These are phyloP conservation scores for Acrodontium crateriforme DNA, from an alignment of 2,329 filamentous ascomycete genomes.

Conservation along the genomic window DNA sequence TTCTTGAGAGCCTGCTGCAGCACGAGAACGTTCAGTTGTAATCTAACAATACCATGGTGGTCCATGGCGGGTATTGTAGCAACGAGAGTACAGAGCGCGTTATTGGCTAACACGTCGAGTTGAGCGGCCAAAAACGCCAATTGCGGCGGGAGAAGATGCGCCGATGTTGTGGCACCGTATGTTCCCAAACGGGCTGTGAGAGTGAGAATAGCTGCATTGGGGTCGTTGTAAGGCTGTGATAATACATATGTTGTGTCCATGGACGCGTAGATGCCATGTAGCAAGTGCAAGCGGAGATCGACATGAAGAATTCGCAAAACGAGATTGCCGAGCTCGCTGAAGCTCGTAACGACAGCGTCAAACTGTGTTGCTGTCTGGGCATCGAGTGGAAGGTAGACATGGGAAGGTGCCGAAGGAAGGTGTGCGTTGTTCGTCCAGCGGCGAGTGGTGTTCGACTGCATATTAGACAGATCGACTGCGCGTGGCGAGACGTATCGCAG, in stretches of 20 bases:
- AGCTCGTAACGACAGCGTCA: constrained; percentile 72
- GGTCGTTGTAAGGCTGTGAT: constrained; percentile 61
- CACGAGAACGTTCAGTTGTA: constrained; percentile 88
- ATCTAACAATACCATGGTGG: constrained; percentile 62
- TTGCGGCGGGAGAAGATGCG: constrained; percentile 58
- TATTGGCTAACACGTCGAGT: constrained; percentile 64
- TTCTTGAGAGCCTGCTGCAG: constrained; percentile 95
- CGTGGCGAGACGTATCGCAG: constrained; percentile 70
- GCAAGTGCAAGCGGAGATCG: constrained; percentile 72
- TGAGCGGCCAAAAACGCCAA: constrained; percentile 59
- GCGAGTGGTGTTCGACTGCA: constrained; percentile 41
- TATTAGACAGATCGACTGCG: constrained; percentile 49
- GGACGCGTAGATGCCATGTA: constrained; percentile 58
- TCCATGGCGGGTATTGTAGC: constrained; percentile 74
- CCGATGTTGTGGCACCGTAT: constrained; percentile 70
- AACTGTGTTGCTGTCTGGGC: constrained; percentile 75
- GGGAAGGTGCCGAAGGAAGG: constrained; percentile 31
- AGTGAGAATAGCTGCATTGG: constrained; percentile 65
- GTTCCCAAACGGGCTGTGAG: constrained; percentile 74
- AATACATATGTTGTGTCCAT: constrained; percentile 34
- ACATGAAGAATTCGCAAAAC: constrained; percentile 77
- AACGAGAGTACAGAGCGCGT: constrained; percentile 56
- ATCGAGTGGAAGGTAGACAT: constrained; percentile 76
- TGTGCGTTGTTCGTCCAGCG: constrained; percentile 75
- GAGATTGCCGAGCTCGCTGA: constrained; percentile 64